Conservation (phyloP, 208 protist genomes). For the Acanthamoeba royreba region DNA sequence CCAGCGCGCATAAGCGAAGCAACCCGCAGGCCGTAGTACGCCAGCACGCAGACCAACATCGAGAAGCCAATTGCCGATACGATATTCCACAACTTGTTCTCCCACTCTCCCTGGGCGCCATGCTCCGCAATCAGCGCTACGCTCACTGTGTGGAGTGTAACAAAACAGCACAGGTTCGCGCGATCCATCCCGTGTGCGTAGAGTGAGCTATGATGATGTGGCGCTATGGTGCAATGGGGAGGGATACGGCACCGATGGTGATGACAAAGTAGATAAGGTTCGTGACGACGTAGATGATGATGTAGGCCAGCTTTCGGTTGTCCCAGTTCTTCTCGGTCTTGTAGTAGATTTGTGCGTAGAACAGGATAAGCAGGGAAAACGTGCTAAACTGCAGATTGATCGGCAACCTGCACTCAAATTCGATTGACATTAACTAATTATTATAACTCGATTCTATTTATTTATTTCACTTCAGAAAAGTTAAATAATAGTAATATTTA, state of each 20-base stretch:
- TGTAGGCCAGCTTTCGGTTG: not conserved
- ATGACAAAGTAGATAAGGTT: not conserved
- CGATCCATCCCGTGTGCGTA: not conserved
- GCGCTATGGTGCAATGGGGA: not conserved
- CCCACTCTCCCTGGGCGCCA: not conserved
- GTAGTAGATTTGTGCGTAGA: not conserved
- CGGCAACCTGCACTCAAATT: not conserved
- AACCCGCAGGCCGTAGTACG: not conserved
- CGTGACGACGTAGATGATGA: not conserved
- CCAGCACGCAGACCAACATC: not conserved
- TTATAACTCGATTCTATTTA: too few species aligned
- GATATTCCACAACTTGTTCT: not conserved
- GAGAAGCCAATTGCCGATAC: not conserved
- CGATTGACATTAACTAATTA: not conserved
- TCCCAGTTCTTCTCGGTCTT: not conserved
- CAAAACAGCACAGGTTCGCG: not conserved
- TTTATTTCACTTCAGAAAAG: too few species aligned
- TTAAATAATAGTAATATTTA: too few species aligned
- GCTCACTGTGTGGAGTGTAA: not conserved
- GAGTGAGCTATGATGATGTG: not conserved
- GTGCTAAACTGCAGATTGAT: not conserved
- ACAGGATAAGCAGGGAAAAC: slow-evolving; percentile 37
- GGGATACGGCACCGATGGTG: not conserved
- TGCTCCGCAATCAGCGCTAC: not conserved
- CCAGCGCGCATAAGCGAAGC: not conserved